Evolutionary conservation across 2,329 filamentous ascomycete genomes (phyloP), one percentile per base, ranked within the genome.

Genomic region (Paecilomyces dactylethromorphus): DNA sequence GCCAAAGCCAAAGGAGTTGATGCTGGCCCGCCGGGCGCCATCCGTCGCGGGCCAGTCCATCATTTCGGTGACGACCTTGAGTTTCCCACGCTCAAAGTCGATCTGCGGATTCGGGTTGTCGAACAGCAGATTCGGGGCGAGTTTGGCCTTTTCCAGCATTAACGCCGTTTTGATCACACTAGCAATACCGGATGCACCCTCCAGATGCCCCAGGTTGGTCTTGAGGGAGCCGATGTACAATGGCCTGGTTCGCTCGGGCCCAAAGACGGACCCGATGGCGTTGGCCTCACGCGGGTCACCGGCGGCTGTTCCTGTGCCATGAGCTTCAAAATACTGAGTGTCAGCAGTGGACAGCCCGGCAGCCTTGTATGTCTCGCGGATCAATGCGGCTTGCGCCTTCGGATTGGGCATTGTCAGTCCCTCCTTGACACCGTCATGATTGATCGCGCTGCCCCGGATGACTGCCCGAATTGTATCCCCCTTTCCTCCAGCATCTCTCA

Each of bases 401-500:
- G 53, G 11, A 55, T 10, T 11, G 0, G 78, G 79, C 61, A 76
- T 65, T 0, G 77, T 79, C 11, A 80, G 72, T 3, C 77, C 76
- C 15, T 64, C 59, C 3, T 70, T 76, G 26, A 60, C 57, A 3
- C 71, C 69, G 7, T 67, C 68, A 33, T 73, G 71, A 15, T 69
- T 69, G 3, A 70, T 68, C 6, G 59, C 64, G 0, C 65, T 64
- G 32, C 64, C 66, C 2, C 66, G 62, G 12, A 74, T 64, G 18
- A 71, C 68, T 5, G 66, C 71, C 4, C 64, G 60, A 35, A 83
- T 76, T 6, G 67, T 67, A 58, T 59, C 80, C 3, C 75, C 75
- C 35, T 81, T 79, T 12, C 69, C 70, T n/a, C 78, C 55, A 3
- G 81, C 81, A 57, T 77, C 69, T 3, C 71, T 68, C 2, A 81